These are phyloP conservation scores for Thyridium curvatum DNA, from an alignment of 2,329 filamentous ascomycete species.

Conservation along the genomic window DNA sequence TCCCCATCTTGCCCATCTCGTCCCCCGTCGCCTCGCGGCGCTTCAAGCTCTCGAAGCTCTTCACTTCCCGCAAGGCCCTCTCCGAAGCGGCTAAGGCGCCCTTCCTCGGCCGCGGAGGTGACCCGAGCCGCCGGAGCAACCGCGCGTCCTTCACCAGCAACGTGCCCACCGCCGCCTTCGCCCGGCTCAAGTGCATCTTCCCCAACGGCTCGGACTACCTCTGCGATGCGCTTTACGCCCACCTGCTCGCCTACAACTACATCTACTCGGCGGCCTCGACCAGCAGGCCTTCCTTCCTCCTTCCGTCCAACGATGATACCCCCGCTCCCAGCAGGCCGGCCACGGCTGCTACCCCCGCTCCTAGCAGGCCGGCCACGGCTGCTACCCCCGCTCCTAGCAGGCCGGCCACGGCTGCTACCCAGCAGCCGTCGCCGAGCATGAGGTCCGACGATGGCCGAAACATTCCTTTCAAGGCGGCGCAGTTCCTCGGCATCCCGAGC, in stretches of 20 bases:
- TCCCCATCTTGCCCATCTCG: too few species aligned
- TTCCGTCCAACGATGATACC: too few species aligned
- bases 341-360: constrained; percentile 4
- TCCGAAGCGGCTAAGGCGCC: background rate
- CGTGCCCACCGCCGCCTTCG: constrained; percentile 6
- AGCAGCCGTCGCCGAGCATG: constrained; percentile 1
- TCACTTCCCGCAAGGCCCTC: background rate
- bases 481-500: constrained; percentile 9
- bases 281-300: too few species aligned
- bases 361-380: too few species aligned
- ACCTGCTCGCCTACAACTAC: constrained; percentile 55
- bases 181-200: constrained; percentile 43
- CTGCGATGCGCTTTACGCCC: constrained; percentile 53
- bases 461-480: constrained; percentile 16
- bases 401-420: background rate
- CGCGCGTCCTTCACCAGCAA: background rate
- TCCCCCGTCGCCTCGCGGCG: constrained; percentile 3
- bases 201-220: constrained; percentile 45
- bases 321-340: constrained; percentile 3
- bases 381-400: constrained; percentile 6
- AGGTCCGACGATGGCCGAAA: constrained; percentile 9
- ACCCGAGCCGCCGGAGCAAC: background rate
- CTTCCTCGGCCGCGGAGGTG: background rate
- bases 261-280: constrained; percentile 27
- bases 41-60: constrained; percentile 10